Evolutionary conservation across 768 basidiomycete species (phyloP).

Genomic region (Cystobasidium ongulense): DNA sequence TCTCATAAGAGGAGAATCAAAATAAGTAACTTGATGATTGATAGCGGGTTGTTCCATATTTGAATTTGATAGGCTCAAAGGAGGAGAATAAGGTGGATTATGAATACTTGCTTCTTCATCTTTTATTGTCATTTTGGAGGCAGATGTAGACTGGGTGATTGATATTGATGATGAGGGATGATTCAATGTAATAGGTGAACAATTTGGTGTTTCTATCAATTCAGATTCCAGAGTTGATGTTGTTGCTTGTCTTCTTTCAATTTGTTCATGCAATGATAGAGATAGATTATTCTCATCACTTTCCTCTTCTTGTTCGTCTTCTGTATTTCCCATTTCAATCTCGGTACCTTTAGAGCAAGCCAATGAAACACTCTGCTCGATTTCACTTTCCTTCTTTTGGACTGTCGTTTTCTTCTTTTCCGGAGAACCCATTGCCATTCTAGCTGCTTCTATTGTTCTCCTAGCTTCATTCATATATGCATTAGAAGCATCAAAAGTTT

Average conservation of each 20-base stretch:
- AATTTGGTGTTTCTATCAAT: not conserved
- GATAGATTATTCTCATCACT: not conserved
- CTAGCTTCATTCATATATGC: slow-evolving; percentile 4
- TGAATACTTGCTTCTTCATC: not conserved
- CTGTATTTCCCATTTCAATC: not conserved
- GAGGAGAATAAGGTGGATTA: not conserved
- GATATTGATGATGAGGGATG: not conserved
- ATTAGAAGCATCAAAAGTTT: slow-evolving; percentile 6
- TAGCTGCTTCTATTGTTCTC: not conserved
- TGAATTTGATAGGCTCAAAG: not conserved
- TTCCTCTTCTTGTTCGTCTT: not conserved
- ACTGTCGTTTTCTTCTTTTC: not conserved
- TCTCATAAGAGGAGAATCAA: not conserved
- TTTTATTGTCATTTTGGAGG: not conserved
- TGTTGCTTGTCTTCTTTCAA: not conserved
- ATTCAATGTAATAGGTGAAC: not conserved
- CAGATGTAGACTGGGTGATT: not conserved
- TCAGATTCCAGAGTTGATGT: not conserved
- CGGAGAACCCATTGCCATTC: not conserved
- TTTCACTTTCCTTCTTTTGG: no score
- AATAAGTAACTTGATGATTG: not conserved
- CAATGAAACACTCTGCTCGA: no score
- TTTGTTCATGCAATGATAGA: not conserved
- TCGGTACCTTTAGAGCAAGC: no score
- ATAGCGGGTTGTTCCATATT: not conserved